Conservation (phyloP, 2,329 filamentous ascomycete species). For the Pseudogymnoascus pannorum region DNA sequence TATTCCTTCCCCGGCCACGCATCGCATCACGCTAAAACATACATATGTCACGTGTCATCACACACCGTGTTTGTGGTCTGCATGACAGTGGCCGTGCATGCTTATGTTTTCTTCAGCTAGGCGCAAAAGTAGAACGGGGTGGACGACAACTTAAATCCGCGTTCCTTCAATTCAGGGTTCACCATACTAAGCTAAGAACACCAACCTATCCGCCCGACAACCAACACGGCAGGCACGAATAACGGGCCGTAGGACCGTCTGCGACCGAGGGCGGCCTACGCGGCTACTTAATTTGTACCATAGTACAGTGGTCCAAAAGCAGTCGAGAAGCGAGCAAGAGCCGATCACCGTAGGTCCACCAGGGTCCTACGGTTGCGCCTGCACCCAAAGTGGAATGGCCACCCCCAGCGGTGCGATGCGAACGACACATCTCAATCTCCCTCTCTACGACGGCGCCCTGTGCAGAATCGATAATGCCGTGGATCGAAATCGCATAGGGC, state of each 20-base stretch:
- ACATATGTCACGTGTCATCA: conserved; percentile 3
- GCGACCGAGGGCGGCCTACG: not conserved
- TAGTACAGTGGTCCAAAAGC: not conserved
- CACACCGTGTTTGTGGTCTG: not conserved
- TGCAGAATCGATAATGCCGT: not conserved
- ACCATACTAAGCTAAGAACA: not conserved
- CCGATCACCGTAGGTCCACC: not conserved
- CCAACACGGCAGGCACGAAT: not conserved
- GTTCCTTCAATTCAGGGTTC: not conserved
- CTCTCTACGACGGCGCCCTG: not conserved
- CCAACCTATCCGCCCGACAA: not conserved
- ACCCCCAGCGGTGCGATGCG: not conserved
- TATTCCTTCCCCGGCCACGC: conserved; percentile 3
- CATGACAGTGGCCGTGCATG: not conserved
- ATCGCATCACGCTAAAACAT: not conserved
- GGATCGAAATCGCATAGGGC: not conserved
- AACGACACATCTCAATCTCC: not conserved
- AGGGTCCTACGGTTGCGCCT: not conserved
- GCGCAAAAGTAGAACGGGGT: too few relatives aligned
- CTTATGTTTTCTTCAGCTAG: not conserved
- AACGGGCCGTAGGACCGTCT: not conserved
- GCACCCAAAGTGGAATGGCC: not conserved
- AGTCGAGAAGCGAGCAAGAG: not conserved
- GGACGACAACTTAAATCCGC: not conserved
- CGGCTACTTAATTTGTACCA: not conserved